These are phyloP conservation scores for Aspergillus melleus DNA, from an alignment of 2,329 filamentous ascomycete genomes.

Conservation along the genomic window DNA sequence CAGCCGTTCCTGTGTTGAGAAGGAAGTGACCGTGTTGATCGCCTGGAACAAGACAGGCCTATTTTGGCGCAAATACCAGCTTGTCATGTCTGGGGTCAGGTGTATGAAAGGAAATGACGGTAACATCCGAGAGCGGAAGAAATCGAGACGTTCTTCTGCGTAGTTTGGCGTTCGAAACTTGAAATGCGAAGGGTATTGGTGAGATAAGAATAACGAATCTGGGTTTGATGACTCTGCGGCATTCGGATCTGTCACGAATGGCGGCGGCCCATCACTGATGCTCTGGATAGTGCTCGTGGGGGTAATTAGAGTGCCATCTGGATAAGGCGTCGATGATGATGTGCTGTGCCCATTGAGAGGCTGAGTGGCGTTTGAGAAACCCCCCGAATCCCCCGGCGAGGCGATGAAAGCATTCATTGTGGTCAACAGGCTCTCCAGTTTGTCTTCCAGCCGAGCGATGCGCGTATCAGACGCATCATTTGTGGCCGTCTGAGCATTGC, in stretches of 20 bases:
- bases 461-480: slow-evolving; percentile 29
- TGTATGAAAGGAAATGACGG: slow-evolving; percentile 38
- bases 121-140: slow-evolving; percentile 37
- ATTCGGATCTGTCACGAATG: not conserved
- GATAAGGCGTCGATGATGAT: slow-evolving; percentile 1
- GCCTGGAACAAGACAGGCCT: slow-evolving; percentile 39
- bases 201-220: not conserved
- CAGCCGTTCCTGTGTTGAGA: slow-evolving; percentile 30
- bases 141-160: slow-evolving; percentile 23
- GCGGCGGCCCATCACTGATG: not conserved
- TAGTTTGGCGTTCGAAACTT: slow-evolving; percentile 10
- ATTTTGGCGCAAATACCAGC: slow-evolving; percentile 31
- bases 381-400: slow-evolving; percentile 2
- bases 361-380: not conserved
- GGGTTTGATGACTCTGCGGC: slow-evolving; percentile 5
- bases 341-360: slow-evolving; percentile 8
- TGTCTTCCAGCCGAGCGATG: slow-evolving; percentile 38
- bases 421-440: slow-evolving; percentile 34
- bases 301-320: not conserved
- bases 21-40: slow-evolving; percentile 35
- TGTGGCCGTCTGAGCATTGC: slow-evolving; percentile 24
- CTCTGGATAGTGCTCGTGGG: not conserved
- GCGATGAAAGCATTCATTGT: slow-evolving; percentile 28
- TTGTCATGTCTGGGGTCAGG: slow-evolving; percentile 28
- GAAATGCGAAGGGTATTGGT: not conserved